These are phyloP conservation scores for Areca catechu DNA, from an alignment of 176 grass and related monocot species.

Conservation along the genomic window DNA sequence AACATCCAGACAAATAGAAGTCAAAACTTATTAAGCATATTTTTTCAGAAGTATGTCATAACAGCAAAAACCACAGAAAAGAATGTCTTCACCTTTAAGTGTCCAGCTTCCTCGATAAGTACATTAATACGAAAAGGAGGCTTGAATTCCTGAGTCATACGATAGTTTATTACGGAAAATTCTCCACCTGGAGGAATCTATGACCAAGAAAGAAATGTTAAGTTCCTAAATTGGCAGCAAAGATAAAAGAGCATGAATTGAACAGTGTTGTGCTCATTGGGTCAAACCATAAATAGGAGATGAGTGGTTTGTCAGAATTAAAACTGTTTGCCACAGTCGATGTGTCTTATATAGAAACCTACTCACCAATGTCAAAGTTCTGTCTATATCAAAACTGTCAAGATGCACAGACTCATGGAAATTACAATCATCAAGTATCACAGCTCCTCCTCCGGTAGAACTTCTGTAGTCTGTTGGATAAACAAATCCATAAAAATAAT, in stretches of 20 bases:
- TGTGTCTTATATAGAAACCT: neutral
- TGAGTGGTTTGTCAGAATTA: no score
- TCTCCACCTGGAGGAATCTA: slow-evolving; percentile 96
- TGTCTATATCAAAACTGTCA: slow-evolving; percentile 92
- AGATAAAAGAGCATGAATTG: no score
- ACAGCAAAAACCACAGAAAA: neutral
- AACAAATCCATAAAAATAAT: neutral
- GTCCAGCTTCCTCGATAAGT: slow-evolving; percentile 92
- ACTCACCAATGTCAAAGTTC: slow-evolving; percentile 81
- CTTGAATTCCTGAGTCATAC: slow-evolving; percentile 98
- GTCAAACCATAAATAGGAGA: no score
- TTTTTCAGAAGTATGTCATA: no score
- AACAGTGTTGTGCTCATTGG: no score
- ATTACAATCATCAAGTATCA: slow-evolving; percentile 96
- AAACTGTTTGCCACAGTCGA: no score
- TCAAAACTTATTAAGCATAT: no score
- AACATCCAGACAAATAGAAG: no score
- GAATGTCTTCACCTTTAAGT: slow-evolving; percentile 43
- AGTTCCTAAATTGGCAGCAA: neutral
- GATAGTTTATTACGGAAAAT: slow-evolving; percentile 97
- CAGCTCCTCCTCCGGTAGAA: slow-evolving; percentile 72
- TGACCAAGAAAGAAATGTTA: slow-evolving; percentile 16
- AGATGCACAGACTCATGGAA: slow-evolving; percentile 97
- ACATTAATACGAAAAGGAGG: slow-evolving; percentile 73
- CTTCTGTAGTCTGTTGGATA: slow-evolving; percentile 64